A percentile compares a stretch with the other conserved stretches of the same genome.
phyloP scores from a whole-genome alignment of 2,329 filamentous ascomycete genomes.

The Falciphora oryzae region DNA sequence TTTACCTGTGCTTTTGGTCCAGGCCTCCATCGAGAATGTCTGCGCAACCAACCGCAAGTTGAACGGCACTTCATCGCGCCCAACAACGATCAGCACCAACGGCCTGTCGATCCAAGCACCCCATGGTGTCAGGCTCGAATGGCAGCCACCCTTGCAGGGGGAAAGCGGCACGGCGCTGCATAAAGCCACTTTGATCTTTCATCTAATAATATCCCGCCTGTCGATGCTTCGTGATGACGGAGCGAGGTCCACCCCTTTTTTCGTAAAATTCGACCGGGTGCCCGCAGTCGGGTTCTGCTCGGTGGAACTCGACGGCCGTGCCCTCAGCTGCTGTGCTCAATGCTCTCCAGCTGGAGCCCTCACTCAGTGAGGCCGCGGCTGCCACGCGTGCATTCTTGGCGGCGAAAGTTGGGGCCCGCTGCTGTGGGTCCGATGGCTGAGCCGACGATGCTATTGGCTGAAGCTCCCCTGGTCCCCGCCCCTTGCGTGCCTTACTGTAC shows the following conservation, averaged over 20 bases:
- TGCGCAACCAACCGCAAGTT: too few species aligned
- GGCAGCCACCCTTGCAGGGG: neutral
- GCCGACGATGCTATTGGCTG: neutral
- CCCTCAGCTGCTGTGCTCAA: too few species aligned
- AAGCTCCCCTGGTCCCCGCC: neutral
- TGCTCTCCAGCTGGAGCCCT: neutral
- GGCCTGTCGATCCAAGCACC: neutral
- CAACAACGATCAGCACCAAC: neutral
- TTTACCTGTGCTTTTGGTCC: neutral
- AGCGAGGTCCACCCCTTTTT: neutral
- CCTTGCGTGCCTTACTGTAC: neutral
- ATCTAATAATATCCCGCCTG: neutral
- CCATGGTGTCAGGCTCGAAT: neutral
- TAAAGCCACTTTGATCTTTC: neutral
- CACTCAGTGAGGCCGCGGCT: neutral
- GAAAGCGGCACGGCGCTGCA: neutral
- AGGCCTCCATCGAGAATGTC: too few species aligned
- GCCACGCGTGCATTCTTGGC: neutral
- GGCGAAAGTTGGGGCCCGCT: too few species aligned
- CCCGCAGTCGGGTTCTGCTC: too few species aligned
- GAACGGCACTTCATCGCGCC: neutral
- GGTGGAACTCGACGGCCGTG: too few species aligned
- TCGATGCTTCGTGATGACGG: neutral
- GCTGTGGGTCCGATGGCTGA: neutral
- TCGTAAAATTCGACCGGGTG: neutral